Evolutionary conservation across 1,139 yeast genomes (phyloP), one percentile per base, ranked within the genome.

Genomic region (Zygoascus hellenicus): DNA sequence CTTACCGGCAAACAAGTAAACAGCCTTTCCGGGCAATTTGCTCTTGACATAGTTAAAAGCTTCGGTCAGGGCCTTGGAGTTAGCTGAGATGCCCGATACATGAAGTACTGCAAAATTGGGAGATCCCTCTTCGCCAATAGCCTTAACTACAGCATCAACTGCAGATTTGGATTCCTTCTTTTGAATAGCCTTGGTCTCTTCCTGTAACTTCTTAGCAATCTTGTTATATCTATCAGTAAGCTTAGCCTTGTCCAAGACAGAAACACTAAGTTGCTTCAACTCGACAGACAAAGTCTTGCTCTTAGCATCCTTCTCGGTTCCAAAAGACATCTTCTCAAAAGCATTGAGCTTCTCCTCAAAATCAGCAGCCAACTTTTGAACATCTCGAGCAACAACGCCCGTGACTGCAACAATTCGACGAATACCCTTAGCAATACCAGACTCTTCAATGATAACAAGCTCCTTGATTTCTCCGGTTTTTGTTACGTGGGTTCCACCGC

Each of bases 401-500:
- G 97, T 86, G 47, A 90, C 96, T 19, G 97, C 97, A 51, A 92
- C 96, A 64, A 92, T 85, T 76, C 99, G 88, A 72, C 99, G 81
- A 54, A 87, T 88, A 69, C 99, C 99, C 74, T 92, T 92, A 53
- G 98, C 97, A 67, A 92, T 92, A 70, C 98, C 98, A 54, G 89
- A 80, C 70, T 92, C 99, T 74, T 92, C 99, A 55, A 83, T 74
- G 48, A 92, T 77, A 39, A 92, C 86, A 56, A 92, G 79, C 59
- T 86, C 92, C 68, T 89, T 89, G 65, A 92, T 94, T 54, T 92
- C 98, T 51, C 92, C 86, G 17, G 98, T 90, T 67, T 83, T 83
- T 47, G 80, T 77, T 55, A 92, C 97, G 63, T 92, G 99, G 14
- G 98, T 92, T 69, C 99, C 99, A 70, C 99, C 99, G 71, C 99